These are phyloP conservation scores for Hirsutella minnesotensis DNA, from an alignment of 2,329 filamentous ascomycete genomes.

Conservation along the genomic window DNA sequence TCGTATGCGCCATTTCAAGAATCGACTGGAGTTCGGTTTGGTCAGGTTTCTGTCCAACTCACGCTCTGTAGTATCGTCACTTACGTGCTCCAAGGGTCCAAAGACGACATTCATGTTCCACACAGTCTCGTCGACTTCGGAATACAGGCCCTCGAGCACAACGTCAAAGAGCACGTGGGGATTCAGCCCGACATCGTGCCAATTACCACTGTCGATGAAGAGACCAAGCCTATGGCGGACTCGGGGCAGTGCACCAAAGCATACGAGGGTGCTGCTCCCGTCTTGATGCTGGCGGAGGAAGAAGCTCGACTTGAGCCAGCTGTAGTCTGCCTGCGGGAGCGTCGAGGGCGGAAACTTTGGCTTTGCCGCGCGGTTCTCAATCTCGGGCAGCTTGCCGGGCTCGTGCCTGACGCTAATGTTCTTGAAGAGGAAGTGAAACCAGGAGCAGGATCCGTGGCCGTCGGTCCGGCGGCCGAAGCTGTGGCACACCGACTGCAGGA, in stretches of 20 bases:
- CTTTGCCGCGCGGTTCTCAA: conserved; percentile 12
- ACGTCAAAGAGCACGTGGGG: conserved; percentile 18
- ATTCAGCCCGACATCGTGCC: conserved; percentile 11
- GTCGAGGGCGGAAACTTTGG: conserved; percentile 2
- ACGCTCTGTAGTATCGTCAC: no score
- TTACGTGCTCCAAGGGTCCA: conserved; percentile 16
- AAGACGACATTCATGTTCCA: conserved; percentile 19
- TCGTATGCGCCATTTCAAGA: conserved; percentile 11
- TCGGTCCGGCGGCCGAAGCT: conserved; percentile 18
- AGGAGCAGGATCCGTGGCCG: conserved; percentile 13
- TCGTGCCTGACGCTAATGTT: conserved; percentile 14
- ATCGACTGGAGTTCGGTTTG: conserved; percentile 12
- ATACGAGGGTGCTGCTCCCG: conserved; percentile 10
- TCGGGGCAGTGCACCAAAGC: conserved; percentile 12
- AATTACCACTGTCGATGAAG: conserved; percentile 12
- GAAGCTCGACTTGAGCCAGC: conserved; percentile 15
- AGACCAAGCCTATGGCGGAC: conserved; percentile 12
- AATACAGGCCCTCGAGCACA: conserved; percentile 15
- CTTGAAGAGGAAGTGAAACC: conserved; percentile 25
- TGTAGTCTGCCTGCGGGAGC: conserved; percentile 16
- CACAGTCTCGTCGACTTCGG: conserved; percentile 15
- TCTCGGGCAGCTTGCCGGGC: conserved; percentile 8
- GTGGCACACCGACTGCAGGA: conserved; percentile 18
- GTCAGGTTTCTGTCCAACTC: no score
- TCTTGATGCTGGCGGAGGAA: conserved; percentile 12